Evolutionary conservation across 1,139 yeast species (phyloP), one percentile per base, ranked within the genome.

Genomic region (Zhuliangozyma blackwelliae): DNA sequence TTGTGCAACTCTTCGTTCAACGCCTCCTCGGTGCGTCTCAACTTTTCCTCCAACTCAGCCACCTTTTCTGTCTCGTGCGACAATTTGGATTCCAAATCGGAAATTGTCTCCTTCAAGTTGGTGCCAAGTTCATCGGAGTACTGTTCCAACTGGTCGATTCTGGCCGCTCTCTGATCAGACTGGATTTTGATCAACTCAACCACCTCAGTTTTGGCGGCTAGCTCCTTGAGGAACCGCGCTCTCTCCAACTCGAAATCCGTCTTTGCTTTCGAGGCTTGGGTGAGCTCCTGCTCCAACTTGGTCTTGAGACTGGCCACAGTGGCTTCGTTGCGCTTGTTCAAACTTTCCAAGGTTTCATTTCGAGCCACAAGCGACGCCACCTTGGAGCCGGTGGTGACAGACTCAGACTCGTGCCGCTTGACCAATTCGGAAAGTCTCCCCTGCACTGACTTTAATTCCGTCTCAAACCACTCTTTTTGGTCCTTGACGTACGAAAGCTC

Each of bases 131-230:
- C 70, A 10, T 70, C 66, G 11, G 72, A 54, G 38, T 68, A 63
- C 1, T 47, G 44, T 44, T 81, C 84, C 22, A 81, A 59, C 32
- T 72, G 71, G 2, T 57, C 51, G 7, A 81, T 65, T 41, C 84
- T 65, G 8, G 60, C 56, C 29, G 59, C 60, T 25, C 74, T 59
- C 41, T 77, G 80, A 1, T 59, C 53, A 7, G 72, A 62, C 67
- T 76, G 73, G 8, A 63, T 48, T 38, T 82, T 79, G 43, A 87
- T 68, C 13, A 85, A 64, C 32, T 75, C 78, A 2, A 79, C 67
- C 28, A 82, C 59, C 34, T 86, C 78, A 41, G 81, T 81, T 54
- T 83, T 88, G 28, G 77, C 61, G 2, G 77, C 60, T 51, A 84
- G 64, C 50, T 87, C 95, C 37, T 73, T 74, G 31, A 78, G 59